phyloP scores from a whole-genome alignment of 805 yeast genomes.

The Starmerella floricola region DNA sequence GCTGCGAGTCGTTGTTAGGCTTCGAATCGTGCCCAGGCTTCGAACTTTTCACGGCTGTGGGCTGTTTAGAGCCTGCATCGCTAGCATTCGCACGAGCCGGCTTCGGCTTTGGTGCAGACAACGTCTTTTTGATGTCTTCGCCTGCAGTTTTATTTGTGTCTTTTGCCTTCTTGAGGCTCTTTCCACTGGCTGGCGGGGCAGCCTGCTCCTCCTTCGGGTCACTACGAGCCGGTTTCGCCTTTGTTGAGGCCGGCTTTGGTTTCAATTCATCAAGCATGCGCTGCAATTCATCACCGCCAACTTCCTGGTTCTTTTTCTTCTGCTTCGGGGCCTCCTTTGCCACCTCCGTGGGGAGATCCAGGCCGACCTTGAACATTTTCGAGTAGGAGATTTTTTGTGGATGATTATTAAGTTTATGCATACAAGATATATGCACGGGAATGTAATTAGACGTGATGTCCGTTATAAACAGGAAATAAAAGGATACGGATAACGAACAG shows the following conservation, averaged over 20 bases:
- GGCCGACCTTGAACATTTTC: constrained; percentile 18
- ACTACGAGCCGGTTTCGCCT: neutral
- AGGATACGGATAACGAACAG: no score
- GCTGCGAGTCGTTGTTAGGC: no score
- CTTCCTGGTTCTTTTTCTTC: constrained; percentile 4
- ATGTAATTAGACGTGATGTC: no score
- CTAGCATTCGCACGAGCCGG: no score
- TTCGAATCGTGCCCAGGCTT: neutral
- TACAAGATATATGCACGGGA: no score
- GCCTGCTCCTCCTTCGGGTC: neutral
- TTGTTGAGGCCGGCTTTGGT: neutral
- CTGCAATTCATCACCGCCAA: constrained; percentile 16
- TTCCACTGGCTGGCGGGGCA: no score
- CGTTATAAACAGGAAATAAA: no score
- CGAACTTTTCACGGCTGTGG: neutral
- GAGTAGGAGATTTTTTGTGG: neutral
- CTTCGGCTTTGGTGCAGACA: no score
- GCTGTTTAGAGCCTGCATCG: neutral
- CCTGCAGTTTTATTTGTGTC: no score
- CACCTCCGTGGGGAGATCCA: constrained; percentile 15
- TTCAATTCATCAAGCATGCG: constrained; percentile 16
- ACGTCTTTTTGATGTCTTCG: no score
- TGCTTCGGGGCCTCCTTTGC: constrained; percentile 11
- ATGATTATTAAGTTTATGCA: neutral
- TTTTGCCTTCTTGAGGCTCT: no score